A percentile compares a stretch with the other conserved stretches of the same genome.
These are phyloP conservation scores for Amanita thiersii DNA, from an alignment of 768 basidiomycete genomes.

Conservation along the genomic window DNA sequence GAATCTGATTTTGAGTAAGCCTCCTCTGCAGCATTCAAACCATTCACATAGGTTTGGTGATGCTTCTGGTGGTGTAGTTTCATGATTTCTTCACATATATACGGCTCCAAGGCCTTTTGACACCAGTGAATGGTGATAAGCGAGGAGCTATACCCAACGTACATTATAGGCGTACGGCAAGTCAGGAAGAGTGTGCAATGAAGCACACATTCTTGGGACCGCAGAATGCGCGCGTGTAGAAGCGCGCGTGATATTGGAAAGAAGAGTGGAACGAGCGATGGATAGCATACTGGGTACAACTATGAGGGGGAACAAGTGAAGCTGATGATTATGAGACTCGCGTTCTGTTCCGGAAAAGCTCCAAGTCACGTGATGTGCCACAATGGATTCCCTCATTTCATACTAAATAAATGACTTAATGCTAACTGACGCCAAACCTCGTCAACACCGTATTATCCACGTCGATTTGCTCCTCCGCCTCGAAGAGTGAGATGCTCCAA, in stretches of 20 bases:
- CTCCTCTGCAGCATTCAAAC: constrained; percentile 89
- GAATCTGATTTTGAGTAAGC: constrained; percentile 59
- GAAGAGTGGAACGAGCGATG: constrained; percentile 32
- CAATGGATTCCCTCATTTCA: not conserved
- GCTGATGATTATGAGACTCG: not conserved
- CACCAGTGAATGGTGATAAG: not conserved
- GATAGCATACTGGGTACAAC: constrained; percentile 37
- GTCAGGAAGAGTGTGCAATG: constrained; percentile 66
- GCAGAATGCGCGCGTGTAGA: constrained; percentile 36
- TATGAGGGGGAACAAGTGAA: not conserved
- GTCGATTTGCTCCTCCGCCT: not conserved
- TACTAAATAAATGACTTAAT: not conserved
- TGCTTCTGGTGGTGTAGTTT: constrained; percentile 88
- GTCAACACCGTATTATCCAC: not conserved
- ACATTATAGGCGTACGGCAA: constrained; percentile 81
- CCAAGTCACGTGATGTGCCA: not conserved
- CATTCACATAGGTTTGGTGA: constrained; percentile 89
- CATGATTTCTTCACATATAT: constrained; percentile 92
- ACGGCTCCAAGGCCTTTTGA: constrained; percentile 77
- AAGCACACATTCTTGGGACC: constrained; percentile 30
- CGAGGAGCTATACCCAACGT: constrained; percentile 11
- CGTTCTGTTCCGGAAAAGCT: not conserved
- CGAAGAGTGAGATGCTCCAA: not conserved
- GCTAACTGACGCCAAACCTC: not conserved
- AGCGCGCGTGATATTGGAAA: constrained; percentile 17